A percentile compares a stretch with the other conserved stretches of the same genome.
phyloP scores from a whole-genome alignment of 768 basidiomycete genomes.

The Dioszegia crocea region DNA sequence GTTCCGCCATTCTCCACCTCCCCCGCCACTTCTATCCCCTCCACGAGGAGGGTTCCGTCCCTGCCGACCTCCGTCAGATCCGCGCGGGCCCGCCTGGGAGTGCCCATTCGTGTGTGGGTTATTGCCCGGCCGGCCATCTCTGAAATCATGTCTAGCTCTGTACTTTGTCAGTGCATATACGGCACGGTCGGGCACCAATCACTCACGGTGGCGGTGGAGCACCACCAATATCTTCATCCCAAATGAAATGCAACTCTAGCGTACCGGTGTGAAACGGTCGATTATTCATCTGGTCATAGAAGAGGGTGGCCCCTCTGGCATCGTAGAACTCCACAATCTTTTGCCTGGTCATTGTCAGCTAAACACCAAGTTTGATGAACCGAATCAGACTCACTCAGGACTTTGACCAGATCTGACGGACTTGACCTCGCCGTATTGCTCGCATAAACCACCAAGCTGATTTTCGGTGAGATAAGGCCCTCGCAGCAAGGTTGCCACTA shows the following conservation, averaged over 20 bases:
- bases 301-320: conserved; percentile 67
- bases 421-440: conserved; percentile 88
- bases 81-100: not conserved
- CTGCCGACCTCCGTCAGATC: not conserved
- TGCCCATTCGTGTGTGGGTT: not conserved
- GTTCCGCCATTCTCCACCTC: conserved; percentile 10
- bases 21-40: not conserved
- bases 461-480: conserved; percentile 72
- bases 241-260: conserved; percentile 80
- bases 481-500: conserved; percentile 72
- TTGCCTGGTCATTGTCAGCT: conserved; percentile 59
- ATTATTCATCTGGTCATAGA: conserved; percentile 73
- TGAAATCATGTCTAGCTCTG: not conserved
- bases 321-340: conserved; percentile 94
- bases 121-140: not conserved
- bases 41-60: not conserved
- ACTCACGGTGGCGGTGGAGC: conserved; percentile 53
- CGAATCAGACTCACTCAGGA: conserved; percentile 48
- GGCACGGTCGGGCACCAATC: not conserved
- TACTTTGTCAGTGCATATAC: not conserved
- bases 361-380: conserved; percentile 52
- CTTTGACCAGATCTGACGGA: conserved; percentile 56
- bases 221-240: conserved; percentile 65
- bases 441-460: conserved; percentile 79
- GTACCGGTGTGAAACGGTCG: conserved; percentile 76